Evolutionary conservation across 129 eudicot genomes (phyloP).

Genomic region (Chrysanthemum lavandulifolium): DNA sequence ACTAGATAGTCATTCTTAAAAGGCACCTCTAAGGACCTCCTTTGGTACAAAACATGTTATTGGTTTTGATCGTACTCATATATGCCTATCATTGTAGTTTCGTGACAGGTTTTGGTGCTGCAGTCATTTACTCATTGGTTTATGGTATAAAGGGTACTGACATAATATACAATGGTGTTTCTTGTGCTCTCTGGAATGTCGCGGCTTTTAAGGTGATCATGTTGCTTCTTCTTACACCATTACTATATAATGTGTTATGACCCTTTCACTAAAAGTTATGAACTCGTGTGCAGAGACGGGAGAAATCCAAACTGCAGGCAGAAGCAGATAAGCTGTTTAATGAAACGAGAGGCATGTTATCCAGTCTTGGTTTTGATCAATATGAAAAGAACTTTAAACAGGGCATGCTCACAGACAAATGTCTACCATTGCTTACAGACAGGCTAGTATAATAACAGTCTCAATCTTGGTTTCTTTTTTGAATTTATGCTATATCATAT

Average conservation of each 20-base stretch:
- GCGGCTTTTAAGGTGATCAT: neutral
- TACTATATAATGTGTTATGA: neutral
- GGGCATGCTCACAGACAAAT: neutral
- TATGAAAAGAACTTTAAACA: neutral
- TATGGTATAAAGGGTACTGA: neutral
- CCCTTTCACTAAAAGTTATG: neutral
- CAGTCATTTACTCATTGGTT: neutral
- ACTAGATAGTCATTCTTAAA: neutral
- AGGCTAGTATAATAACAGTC: neutral
- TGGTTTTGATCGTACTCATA: neutral
- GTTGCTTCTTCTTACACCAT: neutral
- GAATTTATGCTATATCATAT: too few relatives aligned
- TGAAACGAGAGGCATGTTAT: neutral
- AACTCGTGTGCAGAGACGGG: neutral
- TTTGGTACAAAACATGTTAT: neutral
- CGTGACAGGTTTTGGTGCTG: conserved; percentile 7
- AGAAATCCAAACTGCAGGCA: neutral
- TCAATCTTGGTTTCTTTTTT: too few relatives aligned
- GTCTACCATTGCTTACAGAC: conserved; percentile 3
- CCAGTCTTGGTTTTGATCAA: neutral
- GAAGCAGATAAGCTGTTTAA: neutral
- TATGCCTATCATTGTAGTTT: neutral
- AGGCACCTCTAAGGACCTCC: neutral
- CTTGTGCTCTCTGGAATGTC: neutral
- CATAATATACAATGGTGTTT: neutral